Base-by-base conservation (phyloP, 345 rosid genomes). In the Hibiscus mutabilis region DNA sequence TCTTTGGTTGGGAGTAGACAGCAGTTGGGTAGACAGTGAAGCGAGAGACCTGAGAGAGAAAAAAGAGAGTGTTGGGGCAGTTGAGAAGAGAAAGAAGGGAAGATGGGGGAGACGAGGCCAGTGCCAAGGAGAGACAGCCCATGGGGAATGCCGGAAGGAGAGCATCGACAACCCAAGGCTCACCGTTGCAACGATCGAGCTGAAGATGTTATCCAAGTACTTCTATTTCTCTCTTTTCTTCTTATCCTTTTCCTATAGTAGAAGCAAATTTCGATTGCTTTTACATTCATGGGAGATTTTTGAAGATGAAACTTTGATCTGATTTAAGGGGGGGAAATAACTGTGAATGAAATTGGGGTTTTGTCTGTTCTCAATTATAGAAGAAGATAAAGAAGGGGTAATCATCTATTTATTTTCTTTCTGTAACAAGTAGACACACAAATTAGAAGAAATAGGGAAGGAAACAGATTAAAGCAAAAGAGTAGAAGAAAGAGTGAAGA, bases 141-240 rank as follows among this genome's bases (percentile, higher is more conserved):
- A 67, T 90, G 99, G 99, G 97, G 97, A 14, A 57, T 60, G 77
- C 82, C 92, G 5, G 93, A 84, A 77, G 90, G 88, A 58, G 88
- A 87, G 12, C 81, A 82, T 63, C 88, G 88, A 19, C 83, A 92
- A 71, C 97, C 97, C 10, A 95, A 89, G 76, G 90, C 97, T 5
- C 97, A 95, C 62, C 86, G 97, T 62, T 90, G 97, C 89, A 92
- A 92, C 75, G 97, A 95, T 83, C 92, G 97, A n/a, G 92, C 84
- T 29, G 97, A 95, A 80, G 99, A 95, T 66, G 92, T 90, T 56
- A 80, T 92, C 29, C 97, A 92, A 81, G 97, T 92, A 80, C 55
- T 15, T 27, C 29, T 25, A 25, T 3, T 11, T 3, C 40, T 55
- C 4, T 16, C 49, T 44, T 44, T 11, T 44, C 49, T 25, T 25